Conservation (phyloP, 2,329 filamentous ascomycete genomes). For the Coleophoma crateriformis region DNA sequence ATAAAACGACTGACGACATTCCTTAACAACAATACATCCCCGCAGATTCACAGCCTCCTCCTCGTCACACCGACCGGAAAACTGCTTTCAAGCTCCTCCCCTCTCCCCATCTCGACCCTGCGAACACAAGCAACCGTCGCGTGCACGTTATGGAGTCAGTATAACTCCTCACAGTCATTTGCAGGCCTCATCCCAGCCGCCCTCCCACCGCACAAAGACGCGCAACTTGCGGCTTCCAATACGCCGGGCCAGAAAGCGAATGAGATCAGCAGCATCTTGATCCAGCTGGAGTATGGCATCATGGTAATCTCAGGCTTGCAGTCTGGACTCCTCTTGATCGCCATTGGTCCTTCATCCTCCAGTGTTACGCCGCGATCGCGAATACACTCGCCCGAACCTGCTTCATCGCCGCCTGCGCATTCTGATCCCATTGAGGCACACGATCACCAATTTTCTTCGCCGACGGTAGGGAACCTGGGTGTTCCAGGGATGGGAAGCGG, state of each 20-base stretch:
- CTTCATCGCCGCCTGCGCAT: slow-evolving; percentile 11
- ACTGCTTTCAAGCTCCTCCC: slow-evolving; percentile 56
- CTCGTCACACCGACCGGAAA: slow-evolving; percentile 56
- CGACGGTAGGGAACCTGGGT: background rate
- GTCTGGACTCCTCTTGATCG: slow-evolving; percentile 58
- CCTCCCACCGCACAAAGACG: slow-evolving; percentile 24
- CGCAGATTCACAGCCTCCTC: slow-evolving; percentile 52
- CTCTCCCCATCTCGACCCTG: slow-evolving; percentile 48
- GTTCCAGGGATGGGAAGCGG: slow-evolving; percentile 15
- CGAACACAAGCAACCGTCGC: slow-evolving; percentile 61
- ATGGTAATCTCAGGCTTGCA: slow-evolving; percentile 51
- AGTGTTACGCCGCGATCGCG: background rate
- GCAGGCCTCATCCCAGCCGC: slow-evolving; percentile 34
- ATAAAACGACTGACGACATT: slow-evolving; percentile 60
- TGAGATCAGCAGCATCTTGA: slow-evolving; percentile 19
- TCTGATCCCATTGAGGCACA: slow-evolving; percentile 3
- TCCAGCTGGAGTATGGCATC: slow-evolving; percentile 50
- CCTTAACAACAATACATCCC: slow-evolving; percentile 49
- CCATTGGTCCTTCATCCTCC: slow-evolving; percentile 40
- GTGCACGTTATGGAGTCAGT: slow-evolving; percentile 54
- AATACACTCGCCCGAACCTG: slow-evolving; percentile 10
- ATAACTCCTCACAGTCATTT: slow-evolving; percentile 37
- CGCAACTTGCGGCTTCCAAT: slow-evolving; percentile 19
- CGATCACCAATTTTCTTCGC: background rate
- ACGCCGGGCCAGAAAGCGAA: slow-evolving; percentile 14